Conservation (phyloP, 73 alveolate species). For the Urostyla sp. region DNA sequence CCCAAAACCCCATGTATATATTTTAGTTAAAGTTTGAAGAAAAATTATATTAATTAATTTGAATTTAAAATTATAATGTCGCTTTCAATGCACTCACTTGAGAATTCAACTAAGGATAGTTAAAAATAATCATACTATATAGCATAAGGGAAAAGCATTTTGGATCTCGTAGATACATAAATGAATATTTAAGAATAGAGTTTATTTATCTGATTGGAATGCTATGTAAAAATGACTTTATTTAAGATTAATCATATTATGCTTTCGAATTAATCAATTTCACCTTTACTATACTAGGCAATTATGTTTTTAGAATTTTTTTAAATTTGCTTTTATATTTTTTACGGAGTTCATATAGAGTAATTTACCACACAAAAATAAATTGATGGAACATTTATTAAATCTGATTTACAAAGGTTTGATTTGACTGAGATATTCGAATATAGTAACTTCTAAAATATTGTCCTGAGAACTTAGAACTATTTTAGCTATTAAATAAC, state of each 20-base stretch:
- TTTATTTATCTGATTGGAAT: not conserved
- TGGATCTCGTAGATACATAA: not conserved
- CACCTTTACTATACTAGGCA: not conserved
- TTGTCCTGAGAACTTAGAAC: not conserved
- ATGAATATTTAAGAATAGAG: not conserved
- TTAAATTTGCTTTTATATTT: slow-evolving; percentile 18
- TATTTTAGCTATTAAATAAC: not conserved
- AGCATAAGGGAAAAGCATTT: not conserved
- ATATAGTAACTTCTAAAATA: slow-evolving; percentile 23
- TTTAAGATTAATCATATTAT: slow-evolving; percentile 49
- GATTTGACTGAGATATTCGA: not conserved
- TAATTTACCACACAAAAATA: not conserved
- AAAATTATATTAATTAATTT: too few relatives aligned
- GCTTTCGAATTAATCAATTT: not conserved
- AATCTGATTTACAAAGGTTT: not conserved
- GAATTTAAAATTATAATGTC: too few relatives aligned
- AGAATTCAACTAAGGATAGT: too few relatives aligned
- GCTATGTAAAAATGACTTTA: not conserved
- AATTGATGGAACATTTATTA: not conserved
- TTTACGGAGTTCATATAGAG: slow-evolving; percentile 34
- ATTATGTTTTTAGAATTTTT: slow-evolving; percentile 42
- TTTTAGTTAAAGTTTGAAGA: too few relatives aligned
- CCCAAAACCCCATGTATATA: too few relatives aligned
- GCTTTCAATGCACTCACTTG: too few relatives aligned
- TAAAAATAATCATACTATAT: too few relatives aligned